Evolutionary conservation across 2,329 filamentous ascomycete species (phyloP), one percentile per base, ranked within the genome.

Genomic region (Myriosclerotinia curreyana): DNA sequence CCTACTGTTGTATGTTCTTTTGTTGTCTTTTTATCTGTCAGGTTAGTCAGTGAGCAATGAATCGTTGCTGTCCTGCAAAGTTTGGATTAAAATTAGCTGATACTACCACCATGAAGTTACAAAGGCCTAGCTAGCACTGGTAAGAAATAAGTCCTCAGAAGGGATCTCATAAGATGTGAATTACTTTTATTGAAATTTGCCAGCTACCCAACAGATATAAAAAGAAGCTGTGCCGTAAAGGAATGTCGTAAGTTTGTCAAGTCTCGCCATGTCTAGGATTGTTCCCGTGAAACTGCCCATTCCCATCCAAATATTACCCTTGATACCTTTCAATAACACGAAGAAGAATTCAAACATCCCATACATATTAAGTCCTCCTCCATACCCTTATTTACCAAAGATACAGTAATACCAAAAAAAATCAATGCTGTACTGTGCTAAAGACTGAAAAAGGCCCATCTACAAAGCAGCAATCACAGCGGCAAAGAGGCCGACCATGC

Each of bases 161-260:
- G 3, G 28, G 4, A 20, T 36, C 31, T 20, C 5, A 17, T 48
- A 5, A 48, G 31, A 48, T 25, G 28, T 22, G 28, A 49, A 38
- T 36, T 22, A 22, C 31, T 48, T 59, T 46, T 59, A 49, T 59
- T 48, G 42, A 36, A 25, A 14, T 11, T 36, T 48, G n/a, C 7
- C 9, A 38, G 28, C 28, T 59, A 48, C 55, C n/a, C 36, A 25
- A 48, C 5, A 48, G 6, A 38, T 36, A 14, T 22, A 46, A 36
- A 5, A 20, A 48, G 42, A 34, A 22, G 20, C 12, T 25, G 25
- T 46, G 40, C 25, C n/a, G 7, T 20, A 12, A 58, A 48, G 28
- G 55, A 58, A 58, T 36, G 55, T 48, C 14, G 31, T 59, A 36
- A 48, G 42, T 58, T 48, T 58, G n/a, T 31, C 31, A 48, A 48